phyloP scores from a whole-genome alignment of 2,329 filamentous ascomycete species.

The Fusarium neocosmosporiellum region DNA sequence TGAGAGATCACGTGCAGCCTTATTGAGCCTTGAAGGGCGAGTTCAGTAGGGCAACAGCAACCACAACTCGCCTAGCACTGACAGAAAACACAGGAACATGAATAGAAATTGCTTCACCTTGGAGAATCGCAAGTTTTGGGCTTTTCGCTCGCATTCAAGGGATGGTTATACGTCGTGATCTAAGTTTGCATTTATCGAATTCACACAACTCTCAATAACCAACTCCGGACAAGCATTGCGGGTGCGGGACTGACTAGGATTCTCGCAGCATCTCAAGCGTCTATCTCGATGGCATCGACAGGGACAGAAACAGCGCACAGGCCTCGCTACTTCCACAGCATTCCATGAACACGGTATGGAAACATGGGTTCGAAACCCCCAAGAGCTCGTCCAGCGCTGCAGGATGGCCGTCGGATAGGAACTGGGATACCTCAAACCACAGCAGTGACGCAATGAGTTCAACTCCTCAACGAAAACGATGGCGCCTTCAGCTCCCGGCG shows the following conservation, averaged over 20 bases:
- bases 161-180: not conserved
- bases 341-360: not conserved
- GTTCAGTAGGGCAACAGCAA: not conserved
- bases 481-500: not conserved
- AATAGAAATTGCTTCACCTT: not conserved
- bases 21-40: not conserved
- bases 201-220: not conserved
- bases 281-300: conserved; percentile 16
- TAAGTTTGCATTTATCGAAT: not conserved
- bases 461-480: not conserved
- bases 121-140: not conserved
- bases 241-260: conserved; percentile 30
- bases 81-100: not conserved
- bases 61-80: not conserved
- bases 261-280: conserved; percentile 9
- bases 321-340: not conserved
- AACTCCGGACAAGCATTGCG: conserved; percentile 14
- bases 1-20: conserved; percentile 39
- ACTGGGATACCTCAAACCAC: not conserved
- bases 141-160: not conserved
- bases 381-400: not conserved
- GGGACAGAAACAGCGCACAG: conserved; percentile 1
- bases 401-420: not conserved
- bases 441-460: conserved; percentile 20
- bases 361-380: not conserved